These are phyloP conservation scores for Cucurbita argyrosperma DNA, from an alignment of 306 rosid genomes.

Conservation along the genomic window DNA sequence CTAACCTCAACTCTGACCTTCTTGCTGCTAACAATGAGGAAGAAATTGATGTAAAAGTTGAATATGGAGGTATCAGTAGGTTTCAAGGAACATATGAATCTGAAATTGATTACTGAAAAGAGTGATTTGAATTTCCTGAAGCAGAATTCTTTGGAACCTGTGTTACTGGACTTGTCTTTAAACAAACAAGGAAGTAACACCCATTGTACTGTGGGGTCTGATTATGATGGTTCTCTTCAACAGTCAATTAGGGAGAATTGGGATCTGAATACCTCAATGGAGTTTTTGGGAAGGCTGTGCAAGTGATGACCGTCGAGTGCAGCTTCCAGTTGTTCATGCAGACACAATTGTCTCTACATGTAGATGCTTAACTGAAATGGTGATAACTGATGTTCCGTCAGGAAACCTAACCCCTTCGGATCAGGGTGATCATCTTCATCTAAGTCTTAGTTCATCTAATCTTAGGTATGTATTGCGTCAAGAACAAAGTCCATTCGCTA, in stretches of 20 bases:
- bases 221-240: slow-evolving; percentile 8
- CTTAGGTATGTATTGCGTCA: slow-evolving; percentile 5
- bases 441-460: slow-evolving; percentile 21
- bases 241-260: slow-evolving; percentile 67
- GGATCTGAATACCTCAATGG: slow-evolving; percentile 95
- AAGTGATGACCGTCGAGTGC: slow-evolving; percentile 22
- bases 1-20: slow-evolving; percentile 14
- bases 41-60: slow-evolving; percentile 9
- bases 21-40: slow-evolving; percentile 21
- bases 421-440: slow-evolving; percentile 16
- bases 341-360: slow-evolving; percentile 8
- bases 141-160: slow-evolving; percentile 22
- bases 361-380: slow-evolving; percentile 14
- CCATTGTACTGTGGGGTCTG: slow-evolving; percentile 16
- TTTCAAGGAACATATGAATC: slow-evolving; percentile 26
- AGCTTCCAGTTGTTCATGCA: slow-evolving; percentile 16
- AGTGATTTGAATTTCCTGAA: slow-evolving; percentile 10
- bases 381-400: slow-evolving; percentile 5
- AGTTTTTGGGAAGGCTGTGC: slow-evolving; percentile 73
- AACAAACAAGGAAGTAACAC: slow-evolving; percentile 31
- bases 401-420: slow-evolving; percentile 13
- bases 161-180: slow-evolving; percentile 45
- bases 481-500: slow-evolving; percentile 20
- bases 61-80: slow-evolving; percentile 27
- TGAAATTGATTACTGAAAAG: slow-evolving; percentile 15